Conservation (phyloP, 2,329 filamentous ascomycete species). For the Fusarium sp. region DNA sequence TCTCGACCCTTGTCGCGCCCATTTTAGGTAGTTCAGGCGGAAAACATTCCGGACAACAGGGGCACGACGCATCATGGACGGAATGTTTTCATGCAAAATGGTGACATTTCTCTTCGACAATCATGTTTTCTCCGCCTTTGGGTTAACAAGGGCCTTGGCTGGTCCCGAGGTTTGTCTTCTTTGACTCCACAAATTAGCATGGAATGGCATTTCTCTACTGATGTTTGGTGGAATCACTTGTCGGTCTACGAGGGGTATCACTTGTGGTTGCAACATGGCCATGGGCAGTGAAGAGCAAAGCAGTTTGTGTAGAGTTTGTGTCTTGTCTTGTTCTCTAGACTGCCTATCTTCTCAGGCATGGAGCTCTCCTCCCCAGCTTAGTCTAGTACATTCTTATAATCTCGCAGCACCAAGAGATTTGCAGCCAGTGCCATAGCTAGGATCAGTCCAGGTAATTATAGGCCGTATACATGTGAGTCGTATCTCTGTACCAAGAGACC, state of each 20-base stretch:
- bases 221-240: not conserved
- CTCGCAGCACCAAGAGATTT: not conserved
- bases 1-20: constrained; percentile 26
- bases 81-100: not conserved
- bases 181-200: not conserved
- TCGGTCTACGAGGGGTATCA: not conserved
- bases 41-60: constrained; percentile 33
- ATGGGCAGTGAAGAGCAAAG: not conserved
- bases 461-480: not conserved
- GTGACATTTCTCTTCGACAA: not conserved
- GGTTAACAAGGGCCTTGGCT: not conserved
- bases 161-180: not conserved
- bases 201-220: not conserved
- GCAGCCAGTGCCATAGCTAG: not conserved
- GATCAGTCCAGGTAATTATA: not conserved
- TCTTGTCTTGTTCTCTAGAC: not conserved
- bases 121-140: not conserved
- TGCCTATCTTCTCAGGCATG: not conserved
- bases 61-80: not conserved
- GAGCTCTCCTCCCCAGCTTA: not conserved
- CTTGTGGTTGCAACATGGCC: not conserved
- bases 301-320: not conserved
- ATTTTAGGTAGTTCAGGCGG: constrained; percentile 31
- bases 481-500: not conserved
- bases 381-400: not conserved